phyloP scores from a whole-genome alignment of 768 basidiomycete species.

The Agrocybe praecox region DNA sequence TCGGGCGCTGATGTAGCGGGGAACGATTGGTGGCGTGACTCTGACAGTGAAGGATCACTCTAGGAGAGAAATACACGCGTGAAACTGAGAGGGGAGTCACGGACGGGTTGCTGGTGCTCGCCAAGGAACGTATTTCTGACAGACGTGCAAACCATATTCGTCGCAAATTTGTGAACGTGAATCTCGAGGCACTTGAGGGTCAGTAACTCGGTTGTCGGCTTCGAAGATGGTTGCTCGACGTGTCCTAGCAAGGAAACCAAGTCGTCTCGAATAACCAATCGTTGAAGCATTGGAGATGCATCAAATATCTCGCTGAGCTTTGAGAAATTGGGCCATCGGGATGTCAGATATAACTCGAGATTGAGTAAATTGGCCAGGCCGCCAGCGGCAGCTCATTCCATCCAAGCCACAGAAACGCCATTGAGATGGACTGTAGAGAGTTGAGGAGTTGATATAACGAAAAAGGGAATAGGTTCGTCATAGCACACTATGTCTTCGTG shows the following conservation, averaged over 20 bases:
- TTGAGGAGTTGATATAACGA: constrained; percentile 21
- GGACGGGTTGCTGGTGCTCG: too few relatives aligned
- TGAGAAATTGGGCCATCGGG: constrained; percentile 24
- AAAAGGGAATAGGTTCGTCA: constrained; percentile 23
- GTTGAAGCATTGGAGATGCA: constrained; percentile 24
- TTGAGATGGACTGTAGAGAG: constrained; percentile 20
- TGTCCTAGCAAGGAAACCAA: constrained; percentile 21
- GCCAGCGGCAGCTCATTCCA: constrained; percentile 23
- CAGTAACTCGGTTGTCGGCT: constrained; percentile 14
- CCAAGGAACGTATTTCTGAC: too few relatives aligned
- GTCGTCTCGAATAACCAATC: constrained; percentile 27
- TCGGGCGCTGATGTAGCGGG: too few relatives aligned
- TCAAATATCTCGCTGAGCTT: constrained; percentile 20
- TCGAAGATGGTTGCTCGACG: constrained; percentile 18
- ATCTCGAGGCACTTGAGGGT: constrained; percentile 20
- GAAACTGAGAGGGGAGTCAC: too few relatives aligned
- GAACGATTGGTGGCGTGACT: too few relatives aligned
- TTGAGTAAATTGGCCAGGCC: constrained; percentile 19
- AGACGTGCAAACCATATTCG: too few relatives aligned
- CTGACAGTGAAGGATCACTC: too few relatives aligned
- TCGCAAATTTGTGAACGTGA: constrained; percentile 17
- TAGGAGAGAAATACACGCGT: too few relatives aligned
- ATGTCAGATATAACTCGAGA: constrained; percentile 25
- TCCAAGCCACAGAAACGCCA: constrained; percentile 26
- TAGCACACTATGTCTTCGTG: constrained; percentile 27